Conservation (phyloP, 1,284 basidiomycete genomes). For the Ustilago bromivora region DNA sequence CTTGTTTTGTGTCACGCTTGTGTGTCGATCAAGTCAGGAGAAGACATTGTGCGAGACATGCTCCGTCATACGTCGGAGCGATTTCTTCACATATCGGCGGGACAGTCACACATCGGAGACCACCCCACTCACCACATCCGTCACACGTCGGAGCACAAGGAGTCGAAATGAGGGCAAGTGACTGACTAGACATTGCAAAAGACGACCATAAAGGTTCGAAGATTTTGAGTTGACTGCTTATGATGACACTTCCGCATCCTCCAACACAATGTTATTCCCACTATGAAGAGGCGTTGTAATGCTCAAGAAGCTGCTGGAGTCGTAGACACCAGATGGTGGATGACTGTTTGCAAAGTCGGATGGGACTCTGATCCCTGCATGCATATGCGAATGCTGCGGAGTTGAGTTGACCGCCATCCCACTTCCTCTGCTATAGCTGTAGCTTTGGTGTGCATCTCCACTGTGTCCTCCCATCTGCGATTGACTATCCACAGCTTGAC, state of each 20-base stretch:
- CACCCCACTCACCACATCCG: too few species aligned
- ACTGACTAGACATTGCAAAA: neutral
- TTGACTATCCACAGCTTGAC: neutral
- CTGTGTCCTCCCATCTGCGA: neutral
- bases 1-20: too few species aligned
- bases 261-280: constrained; percentile 23
- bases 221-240: neutral
- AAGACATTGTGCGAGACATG: too few species aligned
- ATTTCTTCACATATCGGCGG: too few species aligned
- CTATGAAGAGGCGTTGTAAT: constrained; percentile 13
- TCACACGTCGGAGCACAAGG: too few species aligned
- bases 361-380: constrained; percentile 13
- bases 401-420: constrained; percentile 14
- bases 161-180: neutral
- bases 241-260: constrained; percentile 26
- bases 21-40: too few species aligned
- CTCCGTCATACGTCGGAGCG: too few species aligned
- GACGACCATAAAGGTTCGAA: neutral
- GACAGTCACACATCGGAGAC: too few species aligned
- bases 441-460: constrained; percentile 13
- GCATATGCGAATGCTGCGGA: constrained; percentile 1
- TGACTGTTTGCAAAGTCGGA: constrained; percentile 32
- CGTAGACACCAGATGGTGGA: constrained; percentile 10
- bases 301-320: constrained; percentile 28
- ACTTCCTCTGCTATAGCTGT: constrained; percentile 11